Evolutionary conservation across 2,329 filamentous ascomycete genomes (phyloP).

Genomic region (Botrytis deweyae): DNA sequence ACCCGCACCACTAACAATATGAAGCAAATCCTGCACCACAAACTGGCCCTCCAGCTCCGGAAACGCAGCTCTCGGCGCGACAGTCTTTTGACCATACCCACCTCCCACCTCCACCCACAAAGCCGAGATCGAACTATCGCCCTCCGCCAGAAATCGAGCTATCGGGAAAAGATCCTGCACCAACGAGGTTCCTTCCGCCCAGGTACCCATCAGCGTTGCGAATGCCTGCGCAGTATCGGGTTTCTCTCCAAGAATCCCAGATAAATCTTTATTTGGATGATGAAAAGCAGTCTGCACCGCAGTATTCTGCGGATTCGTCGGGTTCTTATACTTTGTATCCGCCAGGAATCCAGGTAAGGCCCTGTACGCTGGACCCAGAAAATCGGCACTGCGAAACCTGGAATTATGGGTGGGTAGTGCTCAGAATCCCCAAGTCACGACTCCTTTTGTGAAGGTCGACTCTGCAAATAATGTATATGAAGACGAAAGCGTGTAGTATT

Average conservation of each 20-base stretch:
- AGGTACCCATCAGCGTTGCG: background rate
- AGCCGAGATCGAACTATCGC: background rate
- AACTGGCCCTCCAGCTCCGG: background rate
- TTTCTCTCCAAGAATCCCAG: background rate
- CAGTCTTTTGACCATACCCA: background rate
- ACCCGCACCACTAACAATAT: background rate
- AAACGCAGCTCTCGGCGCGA: background rate
- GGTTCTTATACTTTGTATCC: background rate
- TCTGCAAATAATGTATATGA: background rate
- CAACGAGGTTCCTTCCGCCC: background rate
- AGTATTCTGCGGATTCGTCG: background rate
- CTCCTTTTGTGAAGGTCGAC: background rate
- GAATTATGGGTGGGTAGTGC: background rate
- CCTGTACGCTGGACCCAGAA: background rate
- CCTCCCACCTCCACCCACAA: background rate
- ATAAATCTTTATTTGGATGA: background rate
- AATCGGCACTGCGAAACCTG: background rate
- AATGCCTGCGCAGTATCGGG: background rate
- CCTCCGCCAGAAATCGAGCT: background rate
- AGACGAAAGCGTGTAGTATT: background rate
- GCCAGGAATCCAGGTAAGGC: background rate
- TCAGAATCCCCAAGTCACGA: background rate
- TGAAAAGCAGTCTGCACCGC: background rate
- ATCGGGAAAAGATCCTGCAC: background rate
- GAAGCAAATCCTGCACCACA: background rate